Base-by-base conservation (phyloP, 352 stramenopile genomes). In the Phytophthora multivora region DNA sequence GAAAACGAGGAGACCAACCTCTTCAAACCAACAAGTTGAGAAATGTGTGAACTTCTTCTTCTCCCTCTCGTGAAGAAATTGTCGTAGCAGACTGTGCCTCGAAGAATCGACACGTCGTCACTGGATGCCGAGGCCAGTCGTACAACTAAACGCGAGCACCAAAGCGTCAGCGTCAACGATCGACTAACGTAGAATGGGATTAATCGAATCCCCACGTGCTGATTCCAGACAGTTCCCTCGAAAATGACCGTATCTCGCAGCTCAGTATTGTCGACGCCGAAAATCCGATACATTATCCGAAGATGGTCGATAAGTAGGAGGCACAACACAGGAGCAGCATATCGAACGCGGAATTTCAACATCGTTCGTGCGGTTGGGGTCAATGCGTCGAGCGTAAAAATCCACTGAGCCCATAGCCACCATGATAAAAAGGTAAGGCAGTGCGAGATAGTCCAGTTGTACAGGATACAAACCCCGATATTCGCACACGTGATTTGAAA, bases 341-440 rank as follows among this genome's bases (percentile, higher is more conserved):
- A 59, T n/a, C 18, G 33, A 40, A 55, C 31, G 3, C 33, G 53
- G 7, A 69, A 51, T n/a, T 39, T 39, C 2, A 71, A 36, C 31
- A 42, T 75, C 5, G 46, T 19, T 26, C 63, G 60, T 48, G 75
- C 69, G 15, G 68, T 25, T 0, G 69, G 73, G 16, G 69, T 68
- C 18, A 81, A 61, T 6, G 73, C 73, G 25, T 81, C 74, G 2
- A 83, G 40, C 15, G 56, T 79, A 15, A 75, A 48, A 2, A 63
- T 46, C 63, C 69, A 77, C n/a, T 66, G 59, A 19, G 73, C 69
- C 71, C 61, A 81, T n/a, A 59, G 21, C 64, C 33, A 72, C 50
- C 49, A 63, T 1, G 54, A 68, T 3, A 61, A 15, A 5, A 64
- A 47, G 28, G 69, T 53, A 10, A 57, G 16, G 16, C 66, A 53